These are phyloP conservation scores for Odonthalia washingtoniensis DNA, from an alignment of 31 red algal species.

Conservation along the genomic window DNA sequence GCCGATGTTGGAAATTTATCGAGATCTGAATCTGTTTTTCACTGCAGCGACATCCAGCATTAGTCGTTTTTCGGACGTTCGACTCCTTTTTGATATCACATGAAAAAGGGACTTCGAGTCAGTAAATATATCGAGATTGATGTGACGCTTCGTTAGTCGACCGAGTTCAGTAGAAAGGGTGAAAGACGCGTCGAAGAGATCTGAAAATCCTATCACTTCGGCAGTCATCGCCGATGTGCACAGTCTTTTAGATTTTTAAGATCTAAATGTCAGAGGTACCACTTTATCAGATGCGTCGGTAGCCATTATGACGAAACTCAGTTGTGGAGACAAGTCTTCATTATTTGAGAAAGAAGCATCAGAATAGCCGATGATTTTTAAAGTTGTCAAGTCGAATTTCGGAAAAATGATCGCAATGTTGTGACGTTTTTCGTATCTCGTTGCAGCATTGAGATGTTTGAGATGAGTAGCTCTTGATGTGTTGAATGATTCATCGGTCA, in stretches of 20 bases:
- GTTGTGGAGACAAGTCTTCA: constrained; percentile 17
- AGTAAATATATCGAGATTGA: background rate
- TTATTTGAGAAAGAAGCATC: constrained; percentile 20
- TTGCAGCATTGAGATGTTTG: too few relatives aligned
- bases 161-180: background rate
- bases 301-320: background rate
- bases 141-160: background rate
- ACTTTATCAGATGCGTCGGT: background rate
- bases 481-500: too few relatives aligned
- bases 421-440: too few relatives aligned
- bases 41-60: constrained; percentile 34
- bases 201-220: background rate
- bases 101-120: constrained; percentile 22
- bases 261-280: constrained; percentile 11
- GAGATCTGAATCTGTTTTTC: too few relatives aligned
- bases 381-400: background rate
- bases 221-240: background rate
- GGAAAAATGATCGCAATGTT: background rate
- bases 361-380: background rate
- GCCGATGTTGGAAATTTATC: too few relatives aligned
- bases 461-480: too few relatives aligned
- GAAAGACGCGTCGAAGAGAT: background rate
- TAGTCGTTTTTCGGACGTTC: background rate
- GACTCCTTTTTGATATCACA: constrained; percentile 26
- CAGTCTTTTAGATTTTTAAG: background rate